These are phyloP conservation scores for Calvatia gigantea DNA, from an alignment of 768 basidiomycete species.

Conservation along the genomic window DNA sequence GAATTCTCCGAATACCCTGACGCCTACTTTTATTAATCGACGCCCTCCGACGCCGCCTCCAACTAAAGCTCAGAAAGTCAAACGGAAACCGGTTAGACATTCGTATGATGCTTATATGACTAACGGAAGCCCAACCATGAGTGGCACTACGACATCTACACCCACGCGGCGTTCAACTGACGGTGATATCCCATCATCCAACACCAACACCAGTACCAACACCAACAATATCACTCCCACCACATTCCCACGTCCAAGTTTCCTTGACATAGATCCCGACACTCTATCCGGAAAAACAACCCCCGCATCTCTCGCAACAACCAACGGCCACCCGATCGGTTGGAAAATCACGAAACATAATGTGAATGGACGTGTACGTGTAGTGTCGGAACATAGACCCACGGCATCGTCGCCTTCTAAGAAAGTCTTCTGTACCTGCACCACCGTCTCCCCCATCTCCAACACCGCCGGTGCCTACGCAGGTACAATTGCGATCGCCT, in stretches of 20 bases:
- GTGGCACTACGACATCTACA: background rate
- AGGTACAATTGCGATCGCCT: background rate
- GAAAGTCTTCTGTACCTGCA: background rate
- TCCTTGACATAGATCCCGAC: slow-evolving; percentile 4
- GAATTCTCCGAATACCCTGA: background rate
- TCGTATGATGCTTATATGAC: background rate
- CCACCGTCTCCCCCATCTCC: background rate
- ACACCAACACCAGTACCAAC: background rate
- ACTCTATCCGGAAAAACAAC: background rate
- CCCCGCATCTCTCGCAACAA: background rate
- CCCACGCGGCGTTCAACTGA: background rate
- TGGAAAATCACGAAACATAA: slow-evolving; percentile 8
- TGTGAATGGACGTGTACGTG: slow-evolving; percentile 4
- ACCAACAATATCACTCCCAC: background rate
- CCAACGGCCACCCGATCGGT: background rate
- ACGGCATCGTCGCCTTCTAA: background rate
- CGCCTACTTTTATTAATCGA: background rate
- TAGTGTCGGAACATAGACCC: slow-evolving; percentile 5
- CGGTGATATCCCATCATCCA: background rate
- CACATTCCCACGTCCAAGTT: background rate
- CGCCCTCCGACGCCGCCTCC: slow-evolving; percentile 1
- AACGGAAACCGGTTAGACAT: slow-evolving; percentile 8
- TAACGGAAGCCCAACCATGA: no score
- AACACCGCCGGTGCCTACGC: background rate
- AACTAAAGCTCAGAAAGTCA: background rate